phyloP scores from a whole-genome alignment of 169 alveolate genomes.

The Plasmodium knowlesi region DNA sequence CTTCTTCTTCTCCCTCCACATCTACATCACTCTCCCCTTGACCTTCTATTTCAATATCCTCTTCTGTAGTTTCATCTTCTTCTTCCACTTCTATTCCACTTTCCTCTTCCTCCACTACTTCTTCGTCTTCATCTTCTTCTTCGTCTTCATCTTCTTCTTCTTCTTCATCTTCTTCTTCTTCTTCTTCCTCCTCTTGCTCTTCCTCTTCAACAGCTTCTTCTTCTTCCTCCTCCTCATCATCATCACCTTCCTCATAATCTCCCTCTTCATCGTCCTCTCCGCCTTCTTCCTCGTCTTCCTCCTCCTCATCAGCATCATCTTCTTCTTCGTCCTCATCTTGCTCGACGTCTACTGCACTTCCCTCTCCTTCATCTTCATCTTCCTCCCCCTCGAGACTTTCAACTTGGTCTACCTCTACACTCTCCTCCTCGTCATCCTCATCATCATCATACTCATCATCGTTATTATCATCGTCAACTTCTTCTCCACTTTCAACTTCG shows the following conservation, averaged over 20 bases:
- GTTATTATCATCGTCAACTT: background rate
- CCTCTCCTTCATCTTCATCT: background rate
- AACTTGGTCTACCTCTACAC: background rate
- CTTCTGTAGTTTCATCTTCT: background rate
- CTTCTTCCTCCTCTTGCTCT: background rate
- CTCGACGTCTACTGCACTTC: background rate
- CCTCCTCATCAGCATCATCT: background rate
- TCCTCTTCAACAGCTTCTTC: background rate
- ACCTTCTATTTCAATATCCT: background rate
- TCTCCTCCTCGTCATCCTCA: background rate
- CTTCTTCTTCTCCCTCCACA: background rate
- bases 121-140: too few species aligned
- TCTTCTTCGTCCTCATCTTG: constrained; percentile 6
- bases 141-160: background rate
- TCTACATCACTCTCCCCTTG: background rate
- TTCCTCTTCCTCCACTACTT: background rate
- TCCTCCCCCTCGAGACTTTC: background rate
- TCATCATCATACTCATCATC: background rate
- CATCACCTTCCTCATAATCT: background rate
- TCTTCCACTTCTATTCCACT: background rate
- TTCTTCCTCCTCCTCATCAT: background rate
- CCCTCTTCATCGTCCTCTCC: background rate
- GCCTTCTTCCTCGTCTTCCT: background rate
- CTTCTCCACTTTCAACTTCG: background rate
- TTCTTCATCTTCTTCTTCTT: background rate